phyloP scores from a whole-genome alignment of 1,139 yeast genomes.

The Saccharomycopsis hybrid region DNA sequence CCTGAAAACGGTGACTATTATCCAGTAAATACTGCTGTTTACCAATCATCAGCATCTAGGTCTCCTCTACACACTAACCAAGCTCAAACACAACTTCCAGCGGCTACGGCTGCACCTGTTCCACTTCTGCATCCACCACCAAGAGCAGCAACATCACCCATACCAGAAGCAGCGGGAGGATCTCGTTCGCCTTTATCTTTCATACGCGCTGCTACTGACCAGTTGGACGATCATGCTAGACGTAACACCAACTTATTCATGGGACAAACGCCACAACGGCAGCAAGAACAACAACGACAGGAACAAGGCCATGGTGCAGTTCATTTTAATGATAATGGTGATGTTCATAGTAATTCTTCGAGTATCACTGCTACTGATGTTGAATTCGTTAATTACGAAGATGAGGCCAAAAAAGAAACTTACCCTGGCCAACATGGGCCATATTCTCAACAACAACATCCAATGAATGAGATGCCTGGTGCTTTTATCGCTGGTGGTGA shows the following conservation, averaged over 20 bases:
- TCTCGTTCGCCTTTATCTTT: not conserved
- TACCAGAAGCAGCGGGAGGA: not conserved
- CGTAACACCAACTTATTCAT: not conserved
- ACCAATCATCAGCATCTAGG: not conserved
- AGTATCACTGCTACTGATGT: constrained; percentile 7
- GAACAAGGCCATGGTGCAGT: too few species aligned
- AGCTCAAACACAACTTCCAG: too few species aligned
- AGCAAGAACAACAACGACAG: too few species aligned
- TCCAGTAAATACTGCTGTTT: constrained; percentile 5
- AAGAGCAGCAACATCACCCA: too few species aligned
- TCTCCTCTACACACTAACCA: too few species aligned
- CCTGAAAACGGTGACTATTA: constrained; percentile 13
- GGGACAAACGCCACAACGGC: not conserved
- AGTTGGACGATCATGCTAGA: not conserved
- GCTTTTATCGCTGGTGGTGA: not conserved
- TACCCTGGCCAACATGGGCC: not conserved
- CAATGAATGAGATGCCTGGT: not conserved
- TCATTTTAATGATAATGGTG: too few species aligned
- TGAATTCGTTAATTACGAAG: constrained; percentile 20
- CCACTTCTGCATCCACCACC: too few species aligned
- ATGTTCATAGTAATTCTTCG: not conserved
- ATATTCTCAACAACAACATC: not conserved
- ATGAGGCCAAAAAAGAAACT: too few species aligned
- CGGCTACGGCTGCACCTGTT: not conserved
- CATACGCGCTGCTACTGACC: not conserved